A percentile compares a stretch with the other conserved stretches of the same genome.
phyloP scores from a whole-genome alignment of 805 yeast genomes.

The Zygosaccharomyces bailii region DNA sequence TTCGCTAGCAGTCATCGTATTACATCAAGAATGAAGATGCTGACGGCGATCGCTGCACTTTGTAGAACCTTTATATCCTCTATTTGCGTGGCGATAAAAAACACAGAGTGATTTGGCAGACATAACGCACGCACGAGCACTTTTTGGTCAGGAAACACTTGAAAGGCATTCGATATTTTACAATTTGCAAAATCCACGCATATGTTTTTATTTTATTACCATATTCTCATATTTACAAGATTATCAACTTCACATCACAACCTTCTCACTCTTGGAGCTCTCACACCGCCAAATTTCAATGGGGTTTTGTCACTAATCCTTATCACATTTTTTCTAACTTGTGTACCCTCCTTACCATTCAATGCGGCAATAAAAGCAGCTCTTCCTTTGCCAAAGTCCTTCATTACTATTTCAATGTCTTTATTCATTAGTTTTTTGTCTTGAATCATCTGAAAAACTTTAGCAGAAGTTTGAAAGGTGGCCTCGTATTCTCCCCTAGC shows the following conservation, averaged over 20 bases:
- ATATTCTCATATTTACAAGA: slow-evolving; percentile 9
- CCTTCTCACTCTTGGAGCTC: slow-evolving; percentile 80
- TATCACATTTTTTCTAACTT: slow-evolving; percentile 60
- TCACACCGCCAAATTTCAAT: slow-evolving; percentile 88
- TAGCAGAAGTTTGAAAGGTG: slow-evolving; percentile 75
- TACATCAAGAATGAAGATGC: no score
- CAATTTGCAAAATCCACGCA: no score
- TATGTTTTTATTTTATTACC: no score
- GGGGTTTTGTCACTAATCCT: slow-evolving; percentile 76
- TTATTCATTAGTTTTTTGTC: slow-evolving; percentile 55
- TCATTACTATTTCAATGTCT: slow-evolving; percentile 71
- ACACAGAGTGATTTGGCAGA: no score
- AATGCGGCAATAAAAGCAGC: slow-evolving; percentile 80
- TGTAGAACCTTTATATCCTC: no score
- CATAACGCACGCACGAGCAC: no score
- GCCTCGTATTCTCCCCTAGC: slow-evolving; percentile 94
- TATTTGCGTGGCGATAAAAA: no score
- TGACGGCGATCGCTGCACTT: no score
- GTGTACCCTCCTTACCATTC: slow-evolving; percentile 81
- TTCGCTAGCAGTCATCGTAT: no score
- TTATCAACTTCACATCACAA: slow-evolving; percentile 37
- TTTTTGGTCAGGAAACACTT: no score
- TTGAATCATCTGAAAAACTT: slow-evolving; percentile 67
- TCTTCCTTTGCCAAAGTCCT: slow-evolving; percentile 86
- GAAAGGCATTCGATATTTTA: no score